These are phyloP conservation scores for Suillus cothurnatus DNA, from an alignment of 768 basidiomycete genomes.

Conservation along the genomic window DNA sequence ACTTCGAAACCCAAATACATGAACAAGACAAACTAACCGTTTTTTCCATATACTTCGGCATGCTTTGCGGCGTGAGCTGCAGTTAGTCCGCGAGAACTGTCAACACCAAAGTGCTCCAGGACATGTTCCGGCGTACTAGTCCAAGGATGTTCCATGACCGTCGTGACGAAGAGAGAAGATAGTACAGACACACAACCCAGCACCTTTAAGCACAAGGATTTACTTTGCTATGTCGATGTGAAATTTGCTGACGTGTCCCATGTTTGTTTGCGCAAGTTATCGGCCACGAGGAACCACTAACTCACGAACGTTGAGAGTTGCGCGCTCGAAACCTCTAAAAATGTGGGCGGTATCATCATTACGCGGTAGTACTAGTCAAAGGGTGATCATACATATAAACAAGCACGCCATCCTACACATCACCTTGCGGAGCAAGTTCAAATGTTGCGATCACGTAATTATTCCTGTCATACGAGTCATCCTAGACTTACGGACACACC, in stretches of 20 bases:
- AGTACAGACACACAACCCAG: constrained; percentile 6
- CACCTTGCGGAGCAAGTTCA: too few species aligned
- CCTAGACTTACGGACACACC: too few species aligned
- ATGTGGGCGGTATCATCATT: not conserved
- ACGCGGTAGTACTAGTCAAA: not conserved
- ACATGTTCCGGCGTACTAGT: constrained; percentile 68
- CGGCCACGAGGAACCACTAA: not conserved
- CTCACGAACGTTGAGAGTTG: not conserved
- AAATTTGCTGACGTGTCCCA: constrained; percentile 17
- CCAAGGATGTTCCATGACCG: constrained; percentile 77
- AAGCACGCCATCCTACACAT: not conserved
- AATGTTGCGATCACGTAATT: too few species aligned
- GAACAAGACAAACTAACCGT: constrained; percentile 51
- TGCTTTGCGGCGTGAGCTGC: constrained; percentile 70
- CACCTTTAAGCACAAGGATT: not conserved
- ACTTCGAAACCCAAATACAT: not conserved
- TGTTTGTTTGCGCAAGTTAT: constrained; percentile 19
- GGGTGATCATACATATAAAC: not conserved
- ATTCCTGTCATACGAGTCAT: too few species aligned
- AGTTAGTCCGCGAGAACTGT: constrained; percentile 63
- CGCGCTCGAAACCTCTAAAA: not conserved
- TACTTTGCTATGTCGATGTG: not conserved
- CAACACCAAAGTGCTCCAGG: constrained; percentile 72
- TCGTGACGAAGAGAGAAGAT: constrained; percentile 22
- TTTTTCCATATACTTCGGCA: constrained; percentile 81